A percentile compares a stretch with the other conserved stretches of the same genome.
These are phyloP conservation scores for Globisporangium solare DNA, from an alignment of 352 stramenopile genomes.

Conservation along the genomic window DNA sequence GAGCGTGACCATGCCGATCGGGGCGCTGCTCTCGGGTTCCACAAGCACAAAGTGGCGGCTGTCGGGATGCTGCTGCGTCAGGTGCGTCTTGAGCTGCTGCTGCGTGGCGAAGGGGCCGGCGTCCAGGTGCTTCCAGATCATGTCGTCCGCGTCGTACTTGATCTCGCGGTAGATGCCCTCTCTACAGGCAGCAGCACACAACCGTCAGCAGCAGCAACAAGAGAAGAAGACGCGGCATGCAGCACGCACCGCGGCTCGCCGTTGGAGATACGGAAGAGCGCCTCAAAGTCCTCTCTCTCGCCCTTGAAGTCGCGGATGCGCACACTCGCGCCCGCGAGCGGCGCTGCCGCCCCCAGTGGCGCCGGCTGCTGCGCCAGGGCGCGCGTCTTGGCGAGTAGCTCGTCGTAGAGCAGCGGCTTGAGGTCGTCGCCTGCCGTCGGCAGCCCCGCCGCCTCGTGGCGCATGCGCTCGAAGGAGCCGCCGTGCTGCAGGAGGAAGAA, in stretches of 20 bases:
- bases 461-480: constrained; percentile 88
- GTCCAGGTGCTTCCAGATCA: constrained; percentile 74
- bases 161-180: constrained; percentile 59
- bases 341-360: constrained; percentile 18
- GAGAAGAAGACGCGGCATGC: background rate
- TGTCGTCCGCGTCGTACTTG: constrained; percentile 64
- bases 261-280: constrained; percentile 45
- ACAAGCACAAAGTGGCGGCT: constrained; percentile 57
- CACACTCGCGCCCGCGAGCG: constrained; percentile 37
- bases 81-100: constrained; percentile 21
- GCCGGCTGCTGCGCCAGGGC: constrained; percentile 27
- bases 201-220: background rate
- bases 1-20: constrained; percentile 80
- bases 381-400: constrained; percentile 59
- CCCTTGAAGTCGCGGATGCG: constrained; percentile 40
- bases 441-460: constrained; percentile 66
- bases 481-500: constrained; percentile 80
- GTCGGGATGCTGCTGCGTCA: background rate
- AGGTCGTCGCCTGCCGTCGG: constrained; percentile 46
- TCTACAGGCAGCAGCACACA: constrained; percentile 10
- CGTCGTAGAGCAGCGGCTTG: constrained; percentile 87
- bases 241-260: constrained; percentile 31
- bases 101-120: constrained; percentile 47
- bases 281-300: constrained; percentile 15
- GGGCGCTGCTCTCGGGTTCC: constrained; percentile 36